Conservation (phyloP, 179 eudicot species). For the Spergularia azorica region DNA sequence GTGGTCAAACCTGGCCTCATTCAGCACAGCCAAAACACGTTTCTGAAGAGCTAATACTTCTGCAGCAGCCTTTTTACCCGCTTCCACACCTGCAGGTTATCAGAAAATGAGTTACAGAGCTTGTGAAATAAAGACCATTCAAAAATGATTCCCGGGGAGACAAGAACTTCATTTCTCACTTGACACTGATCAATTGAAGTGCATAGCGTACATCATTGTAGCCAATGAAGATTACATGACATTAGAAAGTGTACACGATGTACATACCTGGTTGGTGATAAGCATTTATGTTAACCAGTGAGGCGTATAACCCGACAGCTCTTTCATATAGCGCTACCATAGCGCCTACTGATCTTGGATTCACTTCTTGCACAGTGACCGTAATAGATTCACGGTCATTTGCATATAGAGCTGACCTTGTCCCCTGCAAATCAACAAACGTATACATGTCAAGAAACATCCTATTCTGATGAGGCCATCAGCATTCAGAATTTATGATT, state of each 20-base stretch:
- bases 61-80: slow-evolving; percentile 98
- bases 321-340: slow-evolving; percentile 91
- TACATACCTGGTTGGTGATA: slow-evolving; percentile 95
- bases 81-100: slow-evolving; percentile 80
- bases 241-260: background rate
- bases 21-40: slow-evolving; percentile 90
- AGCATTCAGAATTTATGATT: background rate
- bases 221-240: background rate
- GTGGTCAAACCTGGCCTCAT: slow-evolving; percentile 73
- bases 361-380: slow-evolving; percentile 98
- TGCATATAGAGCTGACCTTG: slow-evolving; percentile 93
- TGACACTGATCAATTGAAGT: background rate
- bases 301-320: slow-evolving; percentile 98
- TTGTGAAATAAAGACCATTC: background rate
- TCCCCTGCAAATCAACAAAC: slow-evolving; percentile 54
- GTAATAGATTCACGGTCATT: slow-evolving; percentile 92
- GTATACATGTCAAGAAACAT: slow-evolving; percentile 12
- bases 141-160: background rate
- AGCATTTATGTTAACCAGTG: slow-evolving; percentile 90
- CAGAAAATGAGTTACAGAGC: slow-evolving; percentile 11
- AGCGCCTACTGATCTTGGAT: slow-evolving; percentile 95
- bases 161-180: background rate
- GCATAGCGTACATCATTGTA: background rate
- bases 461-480: background rate
- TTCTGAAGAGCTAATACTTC: slow-evolving; percentile 97